Base-by-base conservation (phyloP, 306 rosid species). In the Pterocarpus santalinus region DNA sequence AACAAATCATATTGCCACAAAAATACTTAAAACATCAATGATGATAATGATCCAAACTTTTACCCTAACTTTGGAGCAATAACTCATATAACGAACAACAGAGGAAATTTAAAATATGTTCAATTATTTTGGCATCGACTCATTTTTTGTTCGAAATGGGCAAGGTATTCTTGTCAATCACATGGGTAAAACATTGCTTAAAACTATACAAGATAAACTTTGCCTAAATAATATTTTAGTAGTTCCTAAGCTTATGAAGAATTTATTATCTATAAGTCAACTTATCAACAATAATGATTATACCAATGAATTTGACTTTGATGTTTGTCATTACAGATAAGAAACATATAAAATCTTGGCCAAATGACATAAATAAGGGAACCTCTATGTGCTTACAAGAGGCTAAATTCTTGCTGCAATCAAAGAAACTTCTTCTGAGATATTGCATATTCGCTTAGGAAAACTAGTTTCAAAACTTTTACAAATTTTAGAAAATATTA, bases 1-100 rank as follows among this genome's bases (percentile, higher is more conserved):
- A 69, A 30, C 41, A 46, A 69, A 69, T 30, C 60, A 69, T 5
- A 47, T 69, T 69, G 39, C 73, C 39, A 46, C 38, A 69, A 46
- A 10, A 39, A 4, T 43, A 47, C 3, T 49, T 22, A 12, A 47
- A 2, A 28, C 13, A 69, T 69, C 28, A 69, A 12, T 49, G 4
- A 11, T 46, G 39, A 70, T 5, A 7, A 70, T 30, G 75, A 49
- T 32, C 14, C 28, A 32, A 70, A 32, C 3, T 49, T 70, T 34
- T 34, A 71, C 6, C 30, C 30, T 51, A 15, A 33, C 76, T 51
- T 46, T 28, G 8, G 38, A 16, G 55, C 17, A 16, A 72, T 28
- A 7, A 55, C 35, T 39, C 55, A 58, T 28, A 73, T 16, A 22
- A 73, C 52, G 56, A 55, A 39, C 4, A 30, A 72, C 34, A 15